Evolutionary conservation across 2,329 filamentous ascomycete genomes (phyloP).

Genomic region (Magnaporthiopsis incrustans): DNA sequence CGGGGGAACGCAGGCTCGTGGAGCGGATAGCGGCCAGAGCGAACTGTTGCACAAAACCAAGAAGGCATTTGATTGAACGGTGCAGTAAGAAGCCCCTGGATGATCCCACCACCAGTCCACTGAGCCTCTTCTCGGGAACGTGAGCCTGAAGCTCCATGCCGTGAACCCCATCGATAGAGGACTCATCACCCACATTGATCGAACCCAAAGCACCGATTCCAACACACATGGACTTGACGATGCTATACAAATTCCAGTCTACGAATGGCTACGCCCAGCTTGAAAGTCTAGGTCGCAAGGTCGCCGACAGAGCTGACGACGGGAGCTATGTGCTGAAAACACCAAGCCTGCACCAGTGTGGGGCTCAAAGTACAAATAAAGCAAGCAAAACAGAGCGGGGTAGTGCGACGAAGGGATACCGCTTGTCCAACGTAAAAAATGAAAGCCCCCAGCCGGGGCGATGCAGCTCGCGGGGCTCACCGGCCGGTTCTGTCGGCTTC

Average conservation of each 20-base stretch:
- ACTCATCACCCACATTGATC: not conserved
- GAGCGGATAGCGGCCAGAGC: not conserved
- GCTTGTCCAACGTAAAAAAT: slow-evolving; percentile 5
- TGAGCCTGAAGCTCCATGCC: not conserved
- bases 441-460: slow-evolving; percentile 4
- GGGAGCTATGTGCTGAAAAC: not conserved
- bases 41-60: not conserved
- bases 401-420: not conserved
- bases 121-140: not conserved
- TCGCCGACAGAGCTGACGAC: too few species aligned
- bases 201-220: not conserved
- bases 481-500: not conserved
- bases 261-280: not conserved
- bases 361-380: slow-evolving; percentile 1
- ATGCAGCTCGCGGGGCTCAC: not conserved
- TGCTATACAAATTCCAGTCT: not conserved
- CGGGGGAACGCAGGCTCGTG: not conserved
- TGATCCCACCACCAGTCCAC: not conserved
- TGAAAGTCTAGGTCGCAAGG: not conserved
- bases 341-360: not conserved
- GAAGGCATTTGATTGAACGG: not conserved
- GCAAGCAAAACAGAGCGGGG: not conserved
- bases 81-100: not conserved
- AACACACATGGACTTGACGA: not conserved
- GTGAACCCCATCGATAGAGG: not conserved